Base-by-base conservation (phyloP, 2,329 filamentous ascomycete genomes). In the Phoma sp. region DNA sequence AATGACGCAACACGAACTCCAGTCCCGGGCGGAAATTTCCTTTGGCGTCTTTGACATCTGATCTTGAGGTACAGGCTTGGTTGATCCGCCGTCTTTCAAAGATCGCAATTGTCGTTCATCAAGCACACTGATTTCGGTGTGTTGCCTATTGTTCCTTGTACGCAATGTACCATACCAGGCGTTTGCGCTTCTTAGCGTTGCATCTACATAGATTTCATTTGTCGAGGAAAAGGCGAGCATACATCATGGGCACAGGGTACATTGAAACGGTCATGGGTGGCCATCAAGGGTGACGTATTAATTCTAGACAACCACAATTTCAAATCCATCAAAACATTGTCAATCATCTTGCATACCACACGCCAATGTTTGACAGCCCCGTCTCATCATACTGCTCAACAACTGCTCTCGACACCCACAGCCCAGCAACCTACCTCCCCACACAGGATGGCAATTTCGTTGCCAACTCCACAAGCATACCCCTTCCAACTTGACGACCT, bases 1-100 rank as follows among this genome's bases (percentile, higher is more conserved):
- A n/a, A 55, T 41, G 52, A 55, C 42, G 41, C 46, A 37, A 22
- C 42, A 55, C 37, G 52, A 50, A 30, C 3, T 42, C n/a, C 14
- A 30, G 13, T 41, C 9, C 35, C 14, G 40, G 39, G 13, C 29
- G 29, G 29, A 22, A 30, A 10, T 33, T 27, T 7, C 11, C 33
- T 55, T 55, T 35, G 41, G 25, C 25, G 25, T 47, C 27, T 25
- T 46, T 25, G 11, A 46, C 36, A 45, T 18, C 4, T 30, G 40
- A n/a, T 23, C 29, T 24, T 36, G 39, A 37, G 13, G 18, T 13
- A 49, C 6, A 9, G 40, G 9, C 13, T 24, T 7, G 45, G 24
- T 27, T 29, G 27, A 35, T 41, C 35, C 7, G 43, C 25, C 29
- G 14, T 40, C 23, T 37, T 14, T 40, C 29, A 10, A 29, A 39